Evolutionary conservation across 441 rosid species (phyloP), one percentile per base, ranked within the genome.

Genomic region (Populus hybrid): DNA sequence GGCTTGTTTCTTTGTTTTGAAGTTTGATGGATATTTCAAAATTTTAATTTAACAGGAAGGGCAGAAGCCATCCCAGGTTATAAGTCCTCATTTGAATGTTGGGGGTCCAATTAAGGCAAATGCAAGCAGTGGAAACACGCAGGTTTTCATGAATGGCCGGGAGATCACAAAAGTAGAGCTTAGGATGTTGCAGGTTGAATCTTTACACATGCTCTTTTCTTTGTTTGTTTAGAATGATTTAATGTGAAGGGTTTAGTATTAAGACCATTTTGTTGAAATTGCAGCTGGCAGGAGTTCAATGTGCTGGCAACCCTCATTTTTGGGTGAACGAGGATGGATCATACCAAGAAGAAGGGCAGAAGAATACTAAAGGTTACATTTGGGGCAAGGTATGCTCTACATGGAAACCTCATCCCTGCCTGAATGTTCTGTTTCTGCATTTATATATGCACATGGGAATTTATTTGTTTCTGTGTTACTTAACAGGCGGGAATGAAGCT

Each of bases 321-420:
- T 96, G 98, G 99, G 97, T 94, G 79, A 90, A 86, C 67, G 97
- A 91, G 72, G 99, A 96, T 83, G 99, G 99, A 11, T 94, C 91
- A 14, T 96, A 91, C 84, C 87, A 78, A 84, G 98, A 94, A 84
- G 99, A 94, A 86, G 99, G 99, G 61, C 99, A 96, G 83, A 96
- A 82, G 85, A 91, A 94, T 80, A 87, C 91, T 16, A 91, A 87
- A 76, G 98, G 97, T 77, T 82, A 85, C 79, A 91, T 95, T 79
- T 96, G 99, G 99, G 95, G 97, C 72, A 96, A 92, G 91, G 99
- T 96, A 89, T 73, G 75, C 69, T 80, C 73, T 73, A 4, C 67
- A 9, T 65, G 59, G 77, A 30, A 66, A 32, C 57, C 42, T 73
- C 74, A 30, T 14, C 21, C 53, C 57, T 46, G 12, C 16, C 46